Base-by-base conservation (phyloP, 1,284 basidiomycete species). In the Lentinus polychrous region DNA sequence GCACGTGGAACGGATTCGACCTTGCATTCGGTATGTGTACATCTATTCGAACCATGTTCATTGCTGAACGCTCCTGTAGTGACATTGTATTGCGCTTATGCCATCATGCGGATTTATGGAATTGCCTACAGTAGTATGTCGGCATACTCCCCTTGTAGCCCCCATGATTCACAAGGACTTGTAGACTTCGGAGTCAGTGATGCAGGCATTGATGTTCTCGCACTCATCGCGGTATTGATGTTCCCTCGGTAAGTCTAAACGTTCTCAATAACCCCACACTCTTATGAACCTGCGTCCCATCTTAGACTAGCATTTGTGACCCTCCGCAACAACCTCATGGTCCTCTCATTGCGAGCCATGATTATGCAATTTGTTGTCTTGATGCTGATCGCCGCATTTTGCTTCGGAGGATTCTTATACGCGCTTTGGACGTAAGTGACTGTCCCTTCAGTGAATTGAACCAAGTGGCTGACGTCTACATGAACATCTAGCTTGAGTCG, bases 1-100 rank as follows among this genome's bases (percentile, higher is more conserved):
- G 86, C 24, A 90, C 86, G 43, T 89, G 86, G 87, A 94, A 94
- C 57, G 91, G 91, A 1, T 95, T 95, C 60, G 92, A 95, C 65
- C 60, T 94, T 43, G 85, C 88, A 40, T 92, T 94, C 65, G 84
- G 86, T 88, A 49, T 46, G 70, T 57, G 24, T 23, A 20, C 20
- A n/a, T 42, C 5, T 12, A 3, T 36, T 45, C 22, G 4, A 43
- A n/a, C 31, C 2, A 36, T 31, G 10, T 33, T 17, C 38, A 31
- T 32, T 27, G 18, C 36, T 48, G 52, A 48, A 55, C 32, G 63
- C 33, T 15, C 2, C 35, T 46, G 22, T 55, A 89, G 86, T 91
- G 14, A 84, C 85, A 8, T 78, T 87, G 15, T 94, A 83, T 61
- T 74, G 74, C n/a, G 70, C 86, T 4, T 94, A 94, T 62, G 79